These are phyloP conservation scores for Vaccinium macrocarpon DNA, from an alignment of 148 eudicot species.

Conservation along the genomic window DNA sequence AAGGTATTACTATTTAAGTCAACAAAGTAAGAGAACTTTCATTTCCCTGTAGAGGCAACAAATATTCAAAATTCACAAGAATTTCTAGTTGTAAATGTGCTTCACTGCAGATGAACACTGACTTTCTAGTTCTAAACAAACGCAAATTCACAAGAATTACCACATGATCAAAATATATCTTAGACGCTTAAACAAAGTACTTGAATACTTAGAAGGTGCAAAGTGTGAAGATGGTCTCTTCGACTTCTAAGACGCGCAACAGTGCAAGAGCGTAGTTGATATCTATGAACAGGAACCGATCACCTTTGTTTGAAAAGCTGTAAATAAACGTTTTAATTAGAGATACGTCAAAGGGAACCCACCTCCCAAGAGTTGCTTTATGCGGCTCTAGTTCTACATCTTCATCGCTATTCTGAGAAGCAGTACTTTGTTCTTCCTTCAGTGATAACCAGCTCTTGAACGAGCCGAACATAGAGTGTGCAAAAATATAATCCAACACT, in stretches of 20 bases:
- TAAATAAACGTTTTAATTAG: not conserved
- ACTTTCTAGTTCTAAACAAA: no score
- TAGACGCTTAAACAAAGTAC: not conserved
- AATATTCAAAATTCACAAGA: no score
- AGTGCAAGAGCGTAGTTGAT: not conserved
- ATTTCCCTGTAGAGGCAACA: not conserved
- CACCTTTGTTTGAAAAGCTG: not conserved
- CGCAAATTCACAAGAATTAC: not conserved
- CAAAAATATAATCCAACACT: not conserved
- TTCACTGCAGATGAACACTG: not conserved
- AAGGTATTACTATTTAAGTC: not conserved
- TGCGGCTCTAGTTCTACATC: not conserved
- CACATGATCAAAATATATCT: not conserved
- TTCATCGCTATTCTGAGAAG: not conserved
- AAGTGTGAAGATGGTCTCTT: not conserved
- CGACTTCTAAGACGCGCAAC: not conserved
- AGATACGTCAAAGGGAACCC: not conserved
- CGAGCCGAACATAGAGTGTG: not conserved
- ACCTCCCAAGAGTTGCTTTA: constrained; percentile 32
- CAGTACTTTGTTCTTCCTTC: not conserved
- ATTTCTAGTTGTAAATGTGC: not conserved
- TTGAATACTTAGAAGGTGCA: not conserved
- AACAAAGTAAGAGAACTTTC: not conserved
- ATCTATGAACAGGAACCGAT: not conserved
- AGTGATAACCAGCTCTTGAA: not conserved